Evolutionary conservation across 306 rosid species (phyloP).

Genomic region (Trichosanthes cucumerina): DNA sequence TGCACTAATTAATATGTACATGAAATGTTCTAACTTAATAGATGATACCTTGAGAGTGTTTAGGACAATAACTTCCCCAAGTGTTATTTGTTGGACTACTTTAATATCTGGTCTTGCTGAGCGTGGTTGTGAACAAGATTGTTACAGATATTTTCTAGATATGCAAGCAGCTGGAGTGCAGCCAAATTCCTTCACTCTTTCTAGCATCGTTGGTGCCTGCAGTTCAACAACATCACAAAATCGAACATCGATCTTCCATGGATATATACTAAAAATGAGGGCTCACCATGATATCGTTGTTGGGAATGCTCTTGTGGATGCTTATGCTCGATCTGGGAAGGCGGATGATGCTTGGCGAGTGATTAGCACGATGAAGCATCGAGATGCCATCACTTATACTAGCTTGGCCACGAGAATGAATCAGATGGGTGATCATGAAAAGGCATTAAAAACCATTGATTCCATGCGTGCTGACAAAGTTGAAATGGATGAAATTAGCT

Average conservation of each 20-base stretch:
- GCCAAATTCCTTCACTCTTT: constrained; percentile 52
- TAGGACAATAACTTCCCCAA: constrained; percentile 28
- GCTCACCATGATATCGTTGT: constrained; percentile 30
- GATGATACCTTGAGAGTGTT: constrained; percentile 38
- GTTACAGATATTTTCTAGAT: constrained; percentile 29
- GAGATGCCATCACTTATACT: constrained; percentile 55
- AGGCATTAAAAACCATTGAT: constrained; percentile 32
- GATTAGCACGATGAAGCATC: constrained; percentile 29
- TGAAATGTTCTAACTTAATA: constrained; percentile 36
- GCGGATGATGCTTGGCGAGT: constrained; percentile 38
- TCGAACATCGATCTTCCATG: constrained; percentile 43
- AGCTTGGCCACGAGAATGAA: constrained; percentile 46
- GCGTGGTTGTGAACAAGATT: constrained; percentile 40
- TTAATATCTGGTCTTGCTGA: constrained; percentile 49
- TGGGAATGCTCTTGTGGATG: constrained; percentile 65
- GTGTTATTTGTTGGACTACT: constrained; percentile 64
- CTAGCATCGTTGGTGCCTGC: constrained; percentile 37
- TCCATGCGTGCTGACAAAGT: constrained; percentile 35
- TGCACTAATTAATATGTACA: constrained; percentile 59
- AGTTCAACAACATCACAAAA: constrained; percentile 22
- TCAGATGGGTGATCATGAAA: constrained; percentile 39
- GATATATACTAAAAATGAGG: constrained; percentile 37
- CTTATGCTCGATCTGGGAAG: constrained; percentile 49
- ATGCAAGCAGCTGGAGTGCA: constrained; percentile 47
- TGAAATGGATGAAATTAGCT: constrained; percentile 48